These are phyloP conservation scores for Mortierella sp. DNA, from an alignment of 371 early-diverging fungal genomes.

Conservation along the genomic window DNA sequence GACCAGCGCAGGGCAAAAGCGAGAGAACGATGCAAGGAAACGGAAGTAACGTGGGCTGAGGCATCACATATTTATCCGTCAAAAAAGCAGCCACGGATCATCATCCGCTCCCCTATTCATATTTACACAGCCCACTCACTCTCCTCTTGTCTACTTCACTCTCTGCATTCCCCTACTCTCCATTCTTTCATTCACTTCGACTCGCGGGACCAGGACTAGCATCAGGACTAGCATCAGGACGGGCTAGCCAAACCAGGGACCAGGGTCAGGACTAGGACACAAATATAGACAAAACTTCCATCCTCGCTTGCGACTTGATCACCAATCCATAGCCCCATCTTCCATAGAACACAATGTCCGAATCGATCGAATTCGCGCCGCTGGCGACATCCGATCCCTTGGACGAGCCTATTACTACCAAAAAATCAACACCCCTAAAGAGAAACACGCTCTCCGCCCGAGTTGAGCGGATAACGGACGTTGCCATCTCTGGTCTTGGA, in stretches of 20 bases:
- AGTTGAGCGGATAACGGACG: constrained; percentile 55
- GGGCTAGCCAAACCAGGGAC: not conserved
- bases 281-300: too few species aligned
- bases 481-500: constrained; percentile 64
- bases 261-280: too few species aligned
- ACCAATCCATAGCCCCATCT: not conserved
- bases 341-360: constrained; percentile 22
- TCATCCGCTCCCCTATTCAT: too few species aligned
- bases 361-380: constrained; percentile 40
- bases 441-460: constrained; percentile 4
- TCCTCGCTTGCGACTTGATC: too few species aligned
- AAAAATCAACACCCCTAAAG: constrained; percentile 2
- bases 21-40: too few species aligned
- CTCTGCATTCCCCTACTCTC: not conserved
- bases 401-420: constrained; percentile 33
- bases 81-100: not conserved
- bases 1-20: too few species aligned
- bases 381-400: constrained; percentile 46
- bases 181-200: not conserved
- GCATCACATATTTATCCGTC: too few species aligned
- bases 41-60: not conserved
- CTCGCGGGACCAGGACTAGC: not conserved
- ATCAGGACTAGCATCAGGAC: not conserved
- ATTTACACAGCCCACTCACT: too few species aligned
- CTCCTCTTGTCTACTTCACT: not conserved